Evolutionary conservation across 345 rosid genomes (phyloP).

Genomic region (Ricinus communis): DNA sequence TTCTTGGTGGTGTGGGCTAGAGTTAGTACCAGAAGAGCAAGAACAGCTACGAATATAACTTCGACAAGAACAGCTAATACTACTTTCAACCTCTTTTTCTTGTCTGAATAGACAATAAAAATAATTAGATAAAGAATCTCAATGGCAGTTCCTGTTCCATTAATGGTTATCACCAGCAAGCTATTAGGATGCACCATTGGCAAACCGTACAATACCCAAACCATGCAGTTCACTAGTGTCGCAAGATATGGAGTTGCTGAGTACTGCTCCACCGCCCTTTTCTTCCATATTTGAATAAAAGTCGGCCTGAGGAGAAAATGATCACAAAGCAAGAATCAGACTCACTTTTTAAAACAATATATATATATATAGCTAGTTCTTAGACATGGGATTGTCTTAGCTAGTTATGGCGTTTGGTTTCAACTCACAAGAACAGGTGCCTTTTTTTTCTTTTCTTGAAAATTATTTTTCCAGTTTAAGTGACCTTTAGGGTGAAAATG

Average conservation of each 20-base stretch:
- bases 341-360: no score
- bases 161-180: slow-evolving; percentile 67
- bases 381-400: no score
- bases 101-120: slow-evolving; percentile 42
- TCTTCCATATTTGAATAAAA: slow-evolving; percentile 63
- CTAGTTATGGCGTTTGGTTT: no score
- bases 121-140: slow-evolving; percentile 51
- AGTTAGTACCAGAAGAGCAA: slow-evolving; percentile 42
- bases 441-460: background rate
- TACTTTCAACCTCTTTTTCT: slow-evolving; percentile 41
- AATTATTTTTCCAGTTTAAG: background rate
- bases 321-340: background rate
- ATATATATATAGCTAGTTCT: no score
- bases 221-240: slow-evolving; percentile 72
- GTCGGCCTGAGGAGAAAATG: slow-evolving; percentile 60
- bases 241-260: slow-evolving; percentile 76
- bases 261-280: slow-evolving; percentile 71
- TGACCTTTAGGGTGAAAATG: background rate
- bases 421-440: no score
- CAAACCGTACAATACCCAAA: slow-evolving; percentile 82
- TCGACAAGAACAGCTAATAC: slow-evolving; percentile 32
- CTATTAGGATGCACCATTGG: slow-evolving; percentile 75
- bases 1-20: slow-evolving; percentile 40
- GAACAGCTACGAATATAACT: slow-evolving; percentile 32
- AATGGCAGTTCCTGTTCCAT: slow-evolving; percentile 59